Evolutionary conservation across 495 filamentous ascomycete species (phyloP).

Genomic region (Neurospora sp.): DNA sequence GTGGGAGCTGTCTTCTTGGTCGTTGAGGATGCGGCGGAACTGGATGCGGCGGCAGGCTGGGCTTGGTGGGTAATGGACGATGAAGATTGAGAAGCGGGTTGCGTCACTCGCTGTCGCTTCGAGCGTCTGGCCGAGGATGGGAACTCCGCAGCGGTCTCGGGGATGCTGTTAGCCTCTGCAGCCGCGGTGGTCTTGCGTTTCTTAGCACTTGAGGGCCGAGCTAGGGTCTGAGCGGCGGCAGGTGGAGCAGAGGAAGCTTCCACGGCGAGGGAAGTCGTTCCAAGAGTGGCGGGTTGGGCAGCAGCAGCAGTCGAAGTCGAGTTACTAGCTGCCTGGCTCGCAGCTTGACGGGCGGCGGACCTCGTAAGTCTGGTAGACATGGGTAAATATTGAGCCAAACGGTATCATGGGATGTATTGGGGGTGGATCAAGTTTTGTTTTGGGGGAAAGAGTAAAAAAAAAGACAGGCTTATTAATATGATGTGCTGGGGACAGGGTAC

Average conservation of each 20-base stretch:
- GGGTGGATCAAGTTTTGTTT: neutral
- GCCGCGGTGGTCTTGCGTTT: slow-evolving; percentile 30
- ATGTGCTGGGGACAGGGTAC: neutral
- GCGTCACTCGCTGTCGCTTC: slow-evolving; percentile 39
- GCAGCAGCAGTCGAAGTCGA: slow-evolving; percentile 28
- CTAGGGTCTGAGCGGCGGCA: slow-evolving; percentile 30
- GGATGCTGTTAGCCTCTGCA: slow-evolving; percentile 11
- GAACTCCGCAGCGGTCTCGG: slow-evolving; percentile 18
- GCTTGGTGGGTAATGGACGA: slow-evolving; percentile 1
- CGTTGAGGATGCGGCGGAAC: slow-evolving; percentile 10
- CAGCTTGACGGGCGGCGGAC: slow-evolving; percentile 68
- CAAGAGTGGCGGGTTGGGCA: slow-evolving; percentile 28
- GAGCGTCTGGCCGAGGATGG: slow-evolving; percentile 35
- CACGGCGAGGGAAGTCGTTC: slow-evolving; percentile 1
- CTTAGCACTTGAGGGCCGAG: slow-evolving; percentile 18
- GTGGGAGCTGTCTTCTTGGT: slow-evolving; percentile 29
- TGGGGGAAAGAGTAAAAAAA: neutral
- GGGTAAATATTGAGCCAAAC: slow-evolving; percentile 39
- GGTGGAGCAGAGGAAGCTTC: slow-evolving; percentile 25
- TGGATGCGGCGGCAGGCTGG: slow-evolving; percentile 13
- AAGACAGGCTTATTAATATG: neutral
- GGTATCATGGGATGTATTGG: slow-evolving; percentile 7
- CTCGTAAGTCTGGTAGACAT: slow-evolving; percentile 80
- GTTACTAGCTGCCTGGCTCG: slow-evolving; percentile 40
- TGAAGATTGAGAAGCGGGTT: slow-evolving; percentile 14